Base-by-base conservation (phyloP, 2,329 filamentous ascomycete species). In the Aspergillus unguis region DNA sequence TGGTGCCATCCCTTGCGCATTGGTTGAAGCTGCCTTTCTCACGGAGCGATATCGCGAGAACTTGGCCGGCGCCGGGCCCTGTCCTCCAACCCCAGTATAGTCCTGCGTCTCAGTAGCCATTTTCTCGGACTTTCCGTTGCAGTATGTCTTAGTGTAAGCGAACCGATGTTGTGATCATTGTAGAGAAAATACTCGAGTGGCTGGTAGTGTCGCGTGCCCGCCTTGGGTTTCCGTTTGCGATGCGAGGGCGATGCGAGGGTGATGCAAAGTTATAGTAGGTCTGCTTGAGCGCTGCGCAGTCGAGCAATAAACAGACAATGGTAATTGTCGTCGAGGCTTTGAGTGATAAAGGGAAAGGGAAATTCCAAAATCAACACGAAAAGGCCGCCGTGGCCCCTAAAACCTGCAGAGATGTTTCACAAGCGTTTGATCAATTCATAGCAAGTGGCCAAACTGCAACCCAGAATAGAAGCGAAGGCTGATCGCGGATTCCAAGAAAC, bases 11-110 rank as follows among this genome's bases (percentile, higher is more conserved):
- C 29, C 43, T 53, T 72, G 54, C 44, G 63, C 65, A 49, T 73
- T 69, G 25, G 71, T 61, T 17, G 66, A 61, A 25, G 67, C 65
- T 8, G 71, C 71, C 56, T 75, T 75, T 53, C 82, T 72, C 50
- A 84, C 80, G 29, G 80, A 82, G 58, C 81, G 75, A 67, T 85
- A 85, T 38, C 82, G 77, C 50, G 80, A 80, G 64, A 81, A 77
- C 62, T 80, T 83, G 48, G 68, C 64, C 29, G 65, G 65, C 25
- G 48, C 44, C 28, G 42, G 55, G 25, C 35, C 54, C 44, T 45
- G 58, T 43, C 44, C 53, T 31, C 52, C 55, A 41, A 33, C 52
- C 31, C 50, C 53, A 40, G 54, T 29, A 25, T 43, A 44, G 29
- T 59, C 57, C 7, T 58, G 60, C 36, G 52, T 56, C 37, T 63